Evolutionary conservation across 768 basidiomycete genomes (phyloP), one percentile per base, ranked within the genome.

Genomic region (Cantharellus anzutake): DNA sequence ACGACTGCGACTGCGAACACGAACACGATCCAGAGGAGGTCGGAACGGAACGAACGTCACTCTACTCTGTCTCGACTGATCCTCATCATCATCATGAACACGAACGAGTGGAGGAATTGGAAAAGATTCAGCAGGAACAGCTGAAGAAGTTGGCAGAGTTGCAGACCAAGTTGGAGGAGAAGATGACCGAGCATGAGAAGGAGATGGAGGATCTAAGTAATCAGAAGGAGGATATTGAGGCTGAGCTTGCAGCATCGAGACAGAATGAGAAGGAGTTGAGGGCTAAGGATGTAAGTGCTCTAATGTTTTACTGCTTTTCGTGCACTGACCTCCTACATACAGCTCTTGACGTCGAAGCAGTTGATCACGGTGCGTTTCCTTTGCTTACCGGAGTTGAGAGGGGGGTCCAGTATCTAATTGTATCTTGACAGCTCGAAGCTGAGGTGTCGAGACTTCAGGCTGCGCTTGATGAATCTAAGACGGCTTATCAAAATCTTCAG

Each of bases 191-290:
- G 57, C 87, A 91, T 64, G 91, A 94, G 68, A 68, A 73, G 16
- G 84, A 91, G 65, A 70, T 93, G 39, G 86, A 87, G 65, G 86
- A 90, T 60, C 78, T 87, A 70, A 82, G 92, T 65, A 71, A 70
- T 3, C 75, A 78, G 38, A 68, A 94, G 61, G 92, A 96, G 60
- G 89, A 96, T 67, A 70, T 84, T 60, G 73, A 77, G 62, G 78
- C 74, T 7, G 93, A 96, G 69, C 73, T 97, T 3, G 81, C 75
- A 7, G 77, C 83, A 3, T 83, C 86, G 3, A 86, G 89, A 69
- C 78, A 87, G 44, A 91, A 97, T 65, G 92, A 97, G 70, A 96
- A 97, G 71, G 93, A 97, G 66, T 70, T 94, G 63, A 76, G 86
- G 52, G 74, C 78, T 7, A 93, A 92, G 70, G 93, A 96, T 75